phyloP scores from a whole-genome alignment of 129 eudicot species.

The Sambucus nigra region DNA sequence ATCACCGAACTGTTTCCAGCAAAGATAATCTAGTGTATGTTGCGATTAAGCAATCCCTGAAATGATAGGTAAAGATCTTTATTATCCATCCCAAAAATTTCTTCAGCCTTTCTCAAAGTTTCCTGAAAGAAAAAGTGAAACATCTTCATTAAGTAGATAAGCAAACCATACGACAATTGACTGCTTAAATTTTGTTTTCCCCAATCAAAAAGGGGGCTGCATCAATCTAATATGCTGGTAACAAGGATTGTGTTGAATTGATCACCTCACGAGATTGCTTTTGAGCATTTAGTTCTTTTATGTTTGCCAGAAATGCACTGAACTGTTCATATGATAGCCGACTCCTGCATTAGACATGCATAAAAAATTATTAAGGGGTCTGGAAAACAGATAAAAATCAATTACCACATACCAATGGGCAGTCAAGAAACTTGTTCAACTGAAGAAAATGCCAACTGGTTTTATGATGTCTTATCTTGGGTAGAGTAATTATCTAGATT shows the following conservation, averaged over 20 bases:
- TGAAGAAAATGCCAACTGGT: no score
- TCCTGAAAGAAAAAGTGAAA: constrained; percentile 40
- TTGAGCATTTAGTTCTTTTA: constrained; percentile 87
- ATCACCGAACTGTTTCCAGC: not conserved
- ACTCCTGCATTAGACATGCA: constrained; percentile 50
- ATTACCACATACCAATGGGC: not conserved
- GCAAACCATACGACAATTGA: not conserved
- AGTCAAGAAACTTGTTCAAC: not conserved
- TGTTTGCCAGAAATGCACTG: constrained; percentile 83
- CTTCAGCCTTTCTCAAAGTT: constrained; percentile 93
- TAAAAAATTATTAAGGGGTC: not conserved
- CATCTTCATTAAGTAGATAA: not conserved
- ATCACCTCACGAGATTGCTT: constrained; percentile 94
- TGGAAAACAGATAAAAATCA: not conserved
- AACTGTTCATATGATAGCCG: constrained; percentile 93
- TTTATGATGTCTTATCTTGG: no score
- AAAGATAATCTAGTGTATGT: constrained; percentile 25
- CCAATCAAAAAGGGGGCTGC: no score
- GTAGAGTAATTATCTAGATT: no score
- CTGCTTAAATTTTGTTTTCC: no score
- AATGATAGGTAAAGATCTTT: constrained; percentile 85
- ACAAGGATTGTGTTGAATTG: constrained; percentile 9
- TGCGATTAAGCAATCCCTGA: constrained; percentile 85
- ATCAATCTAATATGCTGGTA: constrained; percentile 1
- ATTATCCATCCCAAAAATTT: constrained; percentile 75